Evolutionary conservation across 83 land plant genomes (phyloP).

Genomic region (Thuja plicata): DNA sequence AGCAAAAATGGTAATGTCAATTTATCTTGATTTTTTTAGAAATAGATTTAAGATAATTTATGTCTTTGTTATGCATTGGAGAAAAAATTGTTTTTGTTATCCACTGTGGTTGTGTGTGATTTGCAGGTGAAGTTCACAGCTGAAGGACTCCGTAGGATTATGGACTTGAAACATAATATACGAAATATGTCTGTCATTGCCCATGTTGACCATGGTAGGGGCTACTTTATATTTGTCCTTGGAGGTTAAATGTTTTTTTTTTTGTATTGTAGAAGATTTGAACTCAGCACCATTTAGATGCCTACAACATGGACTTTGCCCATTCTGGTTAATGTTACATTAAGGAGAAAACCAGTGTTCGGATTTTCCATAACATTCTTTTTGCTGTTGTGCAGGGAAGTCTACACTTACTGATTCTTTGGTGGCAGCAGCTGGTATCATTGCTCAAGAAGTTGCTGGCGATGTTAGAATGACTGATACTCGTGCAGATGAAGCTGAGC

Average conservation of each 20-base stretch:
- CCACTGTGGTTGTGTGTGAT: background rate
- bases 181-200: slow-evolving; percentile 92
- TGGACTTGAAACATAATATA: slow-evolving; percentile 83
- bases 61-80: too few species aligned
- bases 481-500: slow-evolving; percentile 70
- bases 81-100: too few species aligned
- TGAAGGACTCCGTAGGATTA: slow-evolving; percentile 75
- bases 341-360: background rate
- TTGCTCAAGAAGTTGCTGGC: slow-evolving; percentile 76
- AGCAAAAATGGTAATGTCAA: background rate
- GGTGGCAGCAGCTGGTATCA: slow-evolving; percentile 82
- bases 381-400: slow-evolving; percentile 44
- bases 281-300: too few species aligned
- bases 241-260: background rate
- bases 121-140: slow-evolving; percentile 85
- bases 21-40: too few species aligned
- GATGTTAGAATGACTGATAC: slow-evolving; percentile 85
- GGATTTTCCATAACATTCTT: background rate
- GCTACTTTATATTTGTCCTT: background rate
- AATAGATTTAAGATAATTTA: too few species aligned
- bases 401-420: slow-evolving; percentile 73
- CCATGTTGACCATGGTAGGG: slow-evolving; percentile 81
- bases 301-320: too few species aligned
- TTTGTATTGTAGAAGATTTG: too few species aligned
- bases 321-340: background rate